Conservation (phyloP, 1,284 basidiomycete genomes). For the Trametes polyzona region DNA sequence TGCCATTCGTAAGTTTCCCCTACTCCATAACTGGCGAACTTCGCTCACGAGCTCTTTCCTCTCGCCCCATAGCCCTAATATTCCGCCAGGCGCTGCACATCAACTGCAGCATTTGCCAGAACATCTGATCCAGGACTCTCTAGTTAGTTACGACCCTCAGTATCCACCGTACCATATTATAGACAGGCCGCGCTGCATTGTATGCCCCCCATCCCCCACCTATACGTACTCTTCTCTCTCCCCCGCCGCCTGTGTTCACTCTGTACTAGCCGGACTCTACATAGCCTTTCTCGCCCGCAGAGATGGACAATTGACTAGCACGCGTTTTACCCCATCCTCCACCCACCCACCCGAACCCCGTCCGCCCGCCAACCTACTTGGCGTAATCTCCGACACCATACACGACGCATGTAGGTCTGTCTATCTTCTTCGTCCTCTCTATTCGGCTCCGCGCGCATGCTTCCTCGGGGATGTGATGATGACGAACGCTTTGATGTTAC, state of each 20-base stretch:
- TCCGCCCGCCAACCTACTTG: not conserved
- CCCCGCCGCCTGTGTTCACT: slow-evolving; percentile 4
- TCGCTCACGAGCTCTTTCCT: slow-evolving; percentile 16
- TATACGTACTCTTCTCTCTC: slow-evolving; percentile 7
- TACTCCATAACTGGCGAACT: not conserved
- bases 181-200: slow-evolving; percentile 38
- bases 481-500: slow-evolving; percentile 4
- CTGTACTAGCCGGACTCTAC: slow-evolving; percentile 27
- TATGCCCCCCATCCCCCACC: too few species aligned
- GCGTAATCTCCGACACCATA: not conserved
- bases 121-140: slow-evolving; percentile 56
- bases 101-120: slow-evolving; percentile 71
- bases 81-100: slow-evolving; percentile 62
- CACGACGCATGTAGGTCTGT: too few species aligned
- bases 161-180: slow-evolving; percentile 22
- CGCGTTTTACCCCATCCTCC: not conserved
- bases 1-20: slow-evolving; percentile 68
- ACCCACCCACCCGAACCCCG: not conserved
- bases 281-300: slow-evolving; percentile 20
- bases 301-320: slow-evolving; percentile 26
- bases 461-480: not conserved
- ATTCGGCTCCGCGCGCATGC: not conserved
- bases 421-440: not conserved
- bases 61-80: slow-evolving; percentile 67
- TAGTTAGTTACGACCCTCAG: slow-evolving; percentile 26